A percentile compares a stretch with the other conserved stretches of the same genome.
These are phyloP conservation scores for Limonium bicolor DNA, from an alignment of 148 eudicot genomes.

Conservation along the genomic window DNA sequence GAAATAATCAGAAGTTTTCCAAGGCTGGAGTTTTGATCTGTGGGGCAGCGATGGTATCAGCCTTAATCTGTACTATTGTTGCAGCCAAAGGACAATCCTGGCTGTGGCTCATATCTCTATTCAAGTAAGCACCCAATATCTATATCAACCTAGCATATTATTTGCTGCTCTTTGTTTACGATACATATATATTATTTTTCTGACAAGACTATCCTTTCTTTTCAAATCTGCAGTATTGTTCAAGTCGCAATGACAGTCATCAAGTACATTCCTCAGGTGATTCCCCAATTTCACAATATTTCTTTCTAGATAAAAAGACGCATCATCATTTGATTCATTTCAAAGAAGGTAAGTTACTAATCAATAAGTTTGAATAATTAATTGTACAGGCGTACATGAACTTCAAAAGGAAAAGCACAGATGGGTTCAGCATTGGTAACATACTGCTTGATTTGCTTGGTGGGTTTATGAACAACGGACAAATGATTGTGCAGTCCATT, in stretches of 20 bases:
- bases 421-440: conserved; percentile 84
- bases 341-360: no score
- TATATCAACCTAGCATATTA: no score
- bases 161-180: no score
- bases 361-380: neutral
- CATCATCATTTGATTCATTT: no score
- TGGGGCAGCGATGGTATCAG: conserved; percentile 43
- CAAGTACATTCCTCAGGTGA: conserved; percentile 95
- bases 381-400: conserved; percentile 54
- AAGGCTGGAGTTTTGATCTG: conserved; percentile 37
- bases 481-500: conserved; percentile 72
- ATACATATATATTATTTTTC: no score
- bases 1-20: conserved; percentile 72
- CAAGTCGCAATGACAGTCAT: conserved; percentile 80
- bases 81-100: conserved; percentile 53
- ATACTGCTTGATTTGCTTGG: conserved; percentile 67
- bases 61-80: conserved; percentile 41
- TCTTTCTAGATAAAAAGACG: no score
- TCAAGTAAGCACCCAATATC: conserved; percentile 37
- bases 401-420: conserved; percentile 66
- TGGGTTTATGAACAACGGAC: conserved; percentile 55
- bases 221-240: conserved; percentile 46
- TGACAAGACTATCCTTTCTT: no score
- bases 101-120: conserved; percentile 67
- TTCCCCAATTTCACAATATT: neutral